These are phyloP conservation scores for Quaeritorhiza haematococci DNA, from an alignment of 371 early-diverging fungal species.

Conservation along the genomic window DNA sequence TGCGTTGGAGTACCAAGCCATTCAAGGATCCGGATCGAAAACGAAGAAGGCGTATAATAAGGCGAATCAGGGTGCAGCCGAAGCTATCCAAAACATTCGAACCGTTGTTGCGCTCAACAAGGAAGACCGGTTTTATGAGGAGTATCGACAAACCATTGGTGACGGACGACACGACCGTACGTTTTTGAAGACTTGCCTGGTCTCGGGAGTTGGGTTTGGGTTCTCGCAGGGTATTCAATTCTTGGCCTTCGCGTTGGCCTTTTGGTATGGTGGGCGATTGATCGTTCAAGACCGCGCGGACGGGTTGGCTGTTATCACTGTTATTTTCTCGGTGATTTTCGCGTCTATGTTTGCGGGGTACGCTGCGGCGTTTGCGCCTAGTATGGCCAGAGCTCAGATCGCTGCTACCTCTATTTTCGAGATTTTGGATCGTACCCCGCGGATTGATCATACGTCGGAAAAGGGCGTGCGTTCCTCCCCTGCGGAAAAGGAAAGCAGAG, in stretches of 20 bases:
- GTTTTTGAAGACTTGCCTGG: background rate
- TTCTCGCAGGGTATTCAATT: background rate
- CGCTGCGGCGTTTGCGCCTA: constrained; percentile 73
- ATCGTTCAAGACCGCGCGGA: too few relatives aligned
- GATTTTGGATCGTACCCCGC: constrained; percentile 65
- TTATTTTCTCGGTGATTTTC: too few relatives aligned
- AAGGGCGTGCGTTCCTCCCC: too few relatives aligned
- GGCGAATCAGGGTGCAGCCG: background rate
- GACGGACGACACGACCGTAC: background rate
- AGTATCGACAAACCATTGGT: background rate
- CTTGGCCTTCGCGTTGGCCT: constrained; percentile 37
- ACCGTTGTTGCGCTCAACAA: background rate
- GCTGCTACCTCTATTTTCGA: constrained; percentile 74
- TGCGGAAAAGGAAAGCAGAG: constrained; percentile 8
- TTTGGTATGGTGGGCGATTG: background rate
- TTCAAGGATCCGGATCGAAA: constrained; percentile 29
- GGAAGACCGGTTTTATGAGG: background rate
- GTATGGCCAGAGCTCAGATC: constrained; percentile 70
- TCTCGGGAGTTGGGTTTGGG: background rate
- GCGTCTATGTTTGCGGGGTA: constrained; percentile 33
- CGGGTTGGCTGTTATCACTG: too few relatives aligned
- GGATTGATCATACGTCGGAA: constrained; percentile 65
- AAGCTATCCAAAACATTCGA: background rate
- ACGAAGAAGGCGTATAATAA: constrained; percentile 30
- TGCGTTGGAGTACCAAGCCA: constrained; percentile 11